A percentile compares a stretch with the other conserved stretches of the same genome.
These are phyloP conservation scores for Zygoascus hellenicus DNA, from an alignment of 1,139 yeast species.

Conservation along the genomic window DNA sequence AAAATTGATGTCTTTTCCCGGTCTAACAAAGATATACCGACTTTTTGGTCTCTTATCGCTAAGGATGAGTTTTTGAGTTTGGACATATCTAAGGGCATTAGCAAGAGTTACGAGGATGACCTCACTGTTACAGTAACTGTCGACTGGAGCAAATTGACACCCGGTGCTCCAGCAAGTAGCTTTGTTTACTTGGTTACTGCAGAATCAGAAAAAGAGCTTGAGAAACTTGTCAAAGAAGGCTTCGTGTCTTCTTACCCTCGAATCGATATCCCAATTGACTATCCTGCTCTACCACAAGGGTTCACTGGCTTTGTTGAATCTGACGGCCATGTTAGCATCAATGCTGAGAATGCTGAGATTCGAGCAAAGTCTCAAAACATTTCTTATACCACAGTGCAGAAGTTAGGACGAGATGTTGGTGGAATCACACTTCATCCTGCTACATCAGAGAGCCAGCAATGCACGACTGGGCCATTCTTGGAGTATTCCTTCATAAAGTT, in stretches of 20 bases:
- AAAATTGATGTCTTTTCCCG: conserved; percentile 19
- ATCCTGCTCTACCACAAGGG: conserved; percentile 11
- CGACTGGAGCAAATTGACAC: conserved; percentile 9
- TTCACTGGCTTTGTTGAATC: conserved; percentile 20
- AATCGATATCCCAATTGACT: neutral
- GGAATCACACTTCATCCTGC: conserved; percentile 21
- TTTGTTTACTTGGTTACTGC: neutral
- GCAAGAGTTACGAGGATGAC: conserved; percentile 13
- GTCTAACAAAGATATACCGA: conserved; percentile 7
- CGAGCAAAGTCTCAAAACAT: conserved; percentile 11
- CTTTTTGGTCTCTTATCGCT: conserved; percentile 11
- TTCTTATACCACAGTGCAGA: conserved; percentile 14
- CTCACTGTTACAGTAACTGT: conserved; percentile 11
- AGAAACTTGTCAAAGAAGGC: neutral
- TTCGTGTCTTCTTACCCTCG: neutral
- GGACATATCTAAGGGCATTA: conserved; percentile 12
- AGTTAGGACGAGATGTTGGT: conserved; percentile 17
- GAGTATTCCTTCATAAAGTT: conserved; percentile 15
- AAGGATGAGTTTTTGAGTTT: conserved; percentile 13
- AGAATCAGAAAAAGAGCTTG: neutral
- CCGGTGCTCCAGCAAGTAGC: neutral
- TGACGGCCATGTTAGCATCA: conserved; percentile 18
- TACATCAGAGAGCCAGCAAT: conserved; percentile 12
- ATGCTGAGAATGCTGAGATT: conserved; percentile 13
- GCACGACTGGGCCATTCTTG: conserved; percentile 15